Evolutionary conservation across 2,329 filamentous ascomycete genomes (phyloP).

Genomic region (Microascus cirrosus): DNA sequence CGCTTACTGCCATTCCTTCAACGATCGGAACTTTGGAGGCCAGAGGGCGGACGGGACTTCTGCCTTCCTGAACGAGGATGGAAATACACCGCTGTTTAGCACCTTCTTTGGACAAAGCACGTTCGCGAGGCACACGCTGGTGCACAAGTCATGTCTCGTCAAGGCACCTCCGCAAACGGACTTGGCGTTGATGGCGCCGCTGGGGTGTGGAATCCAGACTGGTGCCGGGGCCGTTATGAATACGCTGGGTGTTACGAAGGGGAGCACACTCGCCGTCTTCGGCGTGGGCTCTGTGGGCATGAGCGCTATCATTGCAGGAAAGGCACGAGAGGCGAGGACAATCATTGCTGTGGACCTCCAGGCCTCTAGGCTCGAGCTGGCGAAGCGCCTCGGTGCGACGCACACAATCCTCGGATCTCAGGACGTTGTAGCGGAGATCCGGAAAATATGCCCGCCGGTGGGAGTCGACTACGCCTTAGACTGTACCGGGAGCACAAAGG

Average conservation of each 20-base stretch:
- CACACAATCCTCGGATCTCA: conserved; percentile 15
- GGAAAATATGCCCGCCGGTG: conserved; percentile 11
- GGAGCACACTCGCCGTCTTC: conserved; percentile 17
- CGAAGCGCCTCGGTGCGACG: conserved; percentile 19
- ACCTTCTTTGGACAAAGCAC: conserved; percentile 22
- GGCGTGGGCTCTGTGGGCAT: conserved; percentile 23
- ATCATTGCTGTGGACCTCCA: conserved; percentile 20
- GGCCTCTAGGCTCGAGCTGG: conserved; percentile 14
- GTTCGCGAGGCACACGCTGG: conserved; percentile 18
- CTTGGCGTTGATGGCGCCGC: conserved; percentile 17
- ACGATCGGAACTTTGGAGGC: conserved; percentile 31
- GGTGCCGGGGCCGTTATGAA: conserved; percentile 23
- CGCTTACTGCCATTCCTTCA: conserved; percentile 36
- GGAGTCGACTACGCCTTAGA: conserved; percentile 20
- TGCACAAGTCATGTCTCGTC: conserved; percentile 16
- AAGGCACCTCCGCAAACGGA: conserved; percentile 13
- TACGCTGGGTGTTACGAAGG: conserved; percentile 13
- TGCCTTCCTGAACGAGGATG: not conserved
- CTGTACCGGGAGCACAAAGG: conserved; percentile 19
- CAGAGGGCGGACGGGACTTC: not conserved
- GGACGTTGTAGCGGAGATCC: conserved; percentile 16
- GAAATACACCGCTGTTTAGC: conserved; percentile 7
- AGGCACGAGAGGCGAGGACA: conserved; percentile 12
- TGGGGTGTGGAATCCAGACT: conserved; percentile 24
- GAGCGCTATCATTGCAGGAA: conserved; percentile 20